Base-by-base conservation (phyloP, 75 land plant genomes). In the Picea glauca region DNA sequence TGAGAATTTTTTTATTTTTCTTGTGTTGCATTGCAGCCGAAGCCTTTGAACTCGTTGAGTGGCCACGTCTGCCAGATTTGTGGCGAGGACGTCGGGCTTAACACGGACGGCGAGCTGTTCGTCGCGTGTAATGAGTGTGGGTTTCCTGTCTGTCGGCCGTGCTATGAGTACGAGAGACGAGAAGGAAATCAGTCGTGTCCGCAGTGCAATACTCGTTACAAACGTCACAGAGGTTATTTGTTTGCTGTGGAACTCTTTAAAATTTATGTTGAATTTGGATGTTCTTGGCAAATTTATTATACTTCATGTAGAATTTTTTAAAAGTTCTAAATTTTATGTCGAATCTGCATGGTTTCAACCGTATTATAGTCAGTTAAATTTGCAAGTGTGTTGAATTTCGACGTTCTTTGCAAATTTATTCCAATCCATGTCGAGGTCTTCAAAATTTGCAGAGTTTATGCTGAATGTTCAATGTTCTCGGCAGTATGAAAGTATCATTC, bases 111-210 rank as follows among this genome's bases (percentile, higher is more conserved):
- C 23, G 94, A 92, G 26, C 78, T 92, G 30, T 92, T 92, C 43
- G 94, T 92, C n/a, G 94, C 94, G 33, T 92, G 94, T 79, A 90
- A 92, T 61, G 94, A 92, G 66, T 92, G 94, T 77, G 94, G 90
- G 5, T 92, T 92, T 61, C 94, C 94, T 3, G 91, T 87, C 1
- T 92, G 93, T 79, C 76, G 94, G 56, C 87, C 94, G 6, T 92
- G 94, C 79, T 92, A 92, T 38, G 94, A 92, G 80, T 92, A 92
- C 73, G 94, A 92, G 70, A 77, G 93, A 58, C 84, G 92, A 68
- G 94, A 92, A 76, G 94, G 94, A 12, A 85, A 77, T 64, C 94
- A 92, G 62, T 78, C 77, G 32, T 92, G 94, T 80, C 94, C 94
- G 1, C 93, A 92, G 83, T 92, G 93, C 87, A 92, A 83, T 78